Evolutionary conservation across 2,329 filamentous ascomycete genomes (phyloP), one percentile per base, ranked within the genome.

Genomic region (Talaromyces verruculosus): DNA sequence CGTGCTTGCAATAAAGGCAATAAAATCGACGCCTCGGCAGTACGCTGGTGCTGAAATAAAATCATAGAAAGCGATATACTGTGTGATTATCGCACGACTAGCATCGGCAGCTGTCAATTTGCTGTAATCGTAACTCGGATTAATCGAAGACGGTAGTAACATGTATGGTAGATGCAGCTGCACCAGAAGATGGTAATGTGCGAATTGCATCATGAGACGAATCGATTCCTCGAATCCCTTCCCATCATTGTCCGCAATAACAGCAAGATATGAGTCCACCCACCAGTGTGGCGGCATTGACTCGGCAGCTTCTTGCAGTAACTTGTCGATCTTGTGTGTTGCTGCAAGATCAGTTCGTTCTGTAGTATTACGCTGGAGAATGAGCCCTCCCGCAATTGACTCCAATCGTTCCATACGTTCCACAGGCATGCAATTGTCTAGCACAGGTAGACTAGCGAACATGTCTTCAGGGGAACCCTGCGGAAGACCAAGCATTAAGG

Each of bases 101-200:
- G 85, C 81, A 33, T 80, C 80, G 53, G 84, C 74, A 68, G 83
- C 84, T 1, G 81, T 81, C 5, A 79, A 79, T 67, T 81, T 83
- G 65, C 80, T 83, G 69, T 84, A 84, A n/a, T 83, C 80, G 64
- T 82, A 80, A 10, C 79, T 78, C 1, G 63, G 60, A 13, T 75
- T 72, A 1, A 57, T 61, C 4, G 71, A 70, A 0, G 72, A 72
- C n/a, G 74, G 68, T 3, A 57, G 37, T 25, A 62, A 25, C 61
- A 63, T 63, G 8, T 63, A 63, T 22, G 60, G 60, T 5, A 65
- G 22, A 35, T 65, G 64, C 22, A 65, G 28, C 15, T 62, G 64
- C 11, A 61, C 58, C 13, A 65, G 30, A 5, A 65, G 64, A 13
- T 65, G 57, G 6, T 65, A 22, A 17, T 65, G 47, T 37, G 58